Evolutionary conservation across 768 basidiomycete species (phyloP).

Genomic region (Lentinula lateritia): DNA sequence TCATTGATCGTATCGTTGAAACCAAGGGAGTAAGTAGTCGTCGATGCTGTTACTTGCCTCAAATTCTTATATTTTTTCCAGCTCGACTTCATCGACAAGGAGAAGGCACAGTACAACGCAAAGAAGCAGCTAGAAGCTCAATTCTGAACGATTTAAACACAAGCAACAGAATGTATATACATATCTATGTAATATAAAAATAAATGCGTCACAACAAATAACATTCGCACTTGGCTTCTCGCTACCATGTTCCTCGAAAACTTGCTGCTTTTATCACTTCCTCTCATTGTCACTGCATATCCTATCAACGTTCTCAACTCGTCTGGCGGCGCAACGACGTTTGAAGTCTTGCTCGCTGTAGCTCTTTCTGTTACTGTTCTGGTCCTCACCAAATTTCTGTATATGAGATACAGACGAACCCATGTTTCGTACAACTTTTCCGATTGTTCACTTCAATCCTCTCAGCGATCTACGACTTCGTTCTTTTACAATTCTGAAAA

Average conservation of each 20-base stretch:
- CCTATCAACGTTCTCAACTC: slow-evolving; percentile 2
- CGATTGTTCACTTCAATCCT: slow-evolving; percentile 12
- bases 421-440: slow-evolving; percentile 4
- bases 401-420: slow-evolving; percentile 20
- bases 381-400: slow-evolving; percentile 21
- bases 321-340: slow-evolving; percentile 13
- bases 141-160: not conserved
- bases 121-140: slow-evolving; percentile 1
- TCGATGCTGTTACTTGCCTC: not conserved
- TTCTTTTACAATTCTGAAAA: slow-evolving; percentile 10
- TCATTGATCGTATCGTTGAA: slow-evolving; percentile 31
- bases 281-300: not conserved
- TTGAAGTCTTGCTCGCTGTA: slow-evolving; percentile 21
- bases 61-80: slow-evolving; percentile 3
- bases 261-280: not conserved
- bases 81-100: slow-evolving; percentile 40
- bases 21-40: slow-evolving; percentile 41
- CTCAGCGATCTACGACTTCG: slow-evolving; percentile 14
- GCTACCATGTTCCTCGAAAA: not conserved
- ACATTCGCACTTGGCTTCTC: not conserved
- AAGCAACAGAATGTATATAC: not conserved
- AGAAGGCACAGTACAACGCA: slow-evolving; percentile 37
- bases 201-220: not conserved
- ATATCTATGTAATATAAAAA: not conserved
- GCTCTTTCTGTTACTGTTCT: slow-evolving; percentile 20